phyloP scores from a whole-genome alignment of 805 yeast species.

The Candida qinlingensis region DNA sequence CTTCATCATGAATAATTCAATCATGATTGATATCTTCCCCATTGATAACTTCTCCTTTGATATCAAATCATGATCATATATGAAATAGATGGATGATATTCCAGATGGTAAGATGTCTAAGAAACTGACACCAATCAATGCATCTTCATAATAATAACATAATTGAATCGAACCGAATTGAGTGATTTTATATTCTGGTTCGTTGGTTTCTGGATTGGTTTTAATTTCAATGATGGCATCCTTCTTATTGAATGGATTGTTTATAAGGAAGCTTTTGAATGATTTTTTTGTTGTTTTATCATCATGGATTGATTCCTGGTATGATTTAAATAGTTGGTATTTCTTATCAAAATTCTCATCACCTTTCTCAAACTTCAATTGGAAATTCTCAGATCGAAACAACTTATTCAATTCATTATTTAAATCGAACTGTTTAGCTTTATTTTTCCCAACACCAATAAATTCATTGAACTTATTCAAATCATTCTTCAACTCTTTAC shows the following conservation, averaged over 20 bases:
- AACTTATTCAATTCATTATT: slow-evolving; percentile 29
- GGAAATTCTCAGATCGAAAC: slow-evolving; percentile 21
- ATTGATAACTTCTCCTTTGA: slow-evolving; percentile 3
- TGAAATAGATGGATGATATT: slow-evolving; percentile 78
- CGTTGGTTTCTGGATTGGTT: background rate
- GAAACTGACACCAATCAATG: slow-evolving; percentile 70
- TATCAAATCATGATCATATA: slow-evolving; percentile 67
- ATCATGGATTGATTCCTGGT: slow-evolving; percentile 74
- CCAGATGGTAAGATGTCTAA: slow-evolving; percentile 72
- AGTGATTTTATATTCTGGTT: slow-evolving; percentile 10
- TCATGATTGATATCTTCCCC: slow-evolving; percentile 72
- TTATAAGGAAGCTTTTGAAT: slow-evolving; percentile 66
- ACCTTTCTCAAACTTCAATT: slow-evolving; percentile 50
- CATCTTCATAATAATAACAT: slow-evolving; percentile 59
- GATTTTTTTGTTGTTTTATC: slow-evolving; percentile 38
- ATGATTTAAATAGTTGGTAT: slow-evolving; percentile 54
- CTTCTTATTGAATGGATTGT: slow-evolving; percentile 47
- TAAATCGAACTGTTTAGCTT: slow-evolving; percentile 24
- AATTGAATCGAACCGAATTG: slow-evolving; percentile 69
- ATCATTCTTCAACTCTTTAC: slow-evolving; percentile 63
- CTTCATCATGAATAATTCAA: slow-evolving; percentile 56
- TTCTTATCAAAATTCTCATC: slow-evolving; percentile 47
- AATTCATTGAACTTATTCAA: slow-evolving; percentile 49
- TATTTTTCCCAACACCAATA: slow-evolving; percentile 8
- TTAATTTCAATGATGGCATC: slow-evolving; percentile 1